Conservation (phyloP, 306 rosid genomes). For the Trifolium repens region DNA sequence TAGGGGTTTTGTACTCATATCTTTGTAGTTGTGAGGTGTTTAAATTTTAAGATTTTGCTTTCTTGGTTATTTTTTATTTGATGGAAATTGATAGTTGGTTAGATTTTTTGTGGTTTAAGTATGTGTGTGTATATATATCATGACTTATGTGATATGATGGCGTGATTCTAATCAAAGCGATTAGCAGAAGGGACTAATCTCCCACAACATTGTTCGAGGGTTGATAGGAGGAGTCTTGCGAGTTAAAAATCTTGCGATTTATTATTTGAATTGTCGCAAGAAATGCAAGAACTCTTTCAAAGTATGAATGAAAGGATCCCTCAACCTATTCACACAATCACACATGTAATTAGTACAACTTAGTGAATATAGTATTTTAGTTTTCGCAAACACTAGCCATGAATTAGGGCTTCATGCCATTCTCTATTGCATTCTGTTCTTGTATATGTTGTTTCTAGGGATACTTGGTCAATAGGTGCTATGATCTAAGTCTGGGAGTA, state of each 20-base stretch:
- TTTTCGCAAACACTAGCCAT: too few relatives aligned
- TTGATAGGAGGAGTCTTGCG: background rate
- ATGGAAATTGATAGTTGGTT: background rate
- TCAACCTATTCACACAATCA: too few relatives aligned
- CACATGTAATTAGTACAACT: too few relatives aligned
- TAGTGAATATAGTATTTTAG: too few relatives aligned
- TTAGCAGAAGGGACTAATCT: background rate
- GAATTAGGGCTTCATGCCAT: too few relatives aligned
- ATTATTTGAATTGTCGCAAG: background rate
- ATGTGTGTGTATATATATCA: background rate
- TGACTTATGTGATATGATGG: background rate
- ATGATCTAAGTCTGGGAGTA: too few relatives aligned
- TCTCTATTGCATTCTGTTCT: too few relatives aligned
- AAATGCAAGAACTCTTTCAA: background rate
- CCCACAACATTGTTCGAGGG: background rate
- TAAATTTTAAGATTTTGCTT: constrained; percentile 43
- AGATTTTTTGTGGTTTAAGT: constrained; percentile 30
- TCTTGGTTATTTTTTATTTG: constrained; percentile 36
- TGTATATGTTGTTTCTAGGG: too few relatives aligned
- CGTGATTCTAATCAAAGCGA: background rate
- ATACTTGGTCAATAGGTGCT: too few relatives aligned
- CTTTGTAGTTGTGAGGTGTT: constrained; percentile 51
- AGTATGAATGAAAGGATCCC: background rate
- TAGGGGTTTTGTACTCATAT: constrained; percentile 53
- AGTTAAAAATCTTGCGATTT: background rate